Conservation (phyloP, 805 yeast species). For the Phaffomyces antillensis region DNA sequence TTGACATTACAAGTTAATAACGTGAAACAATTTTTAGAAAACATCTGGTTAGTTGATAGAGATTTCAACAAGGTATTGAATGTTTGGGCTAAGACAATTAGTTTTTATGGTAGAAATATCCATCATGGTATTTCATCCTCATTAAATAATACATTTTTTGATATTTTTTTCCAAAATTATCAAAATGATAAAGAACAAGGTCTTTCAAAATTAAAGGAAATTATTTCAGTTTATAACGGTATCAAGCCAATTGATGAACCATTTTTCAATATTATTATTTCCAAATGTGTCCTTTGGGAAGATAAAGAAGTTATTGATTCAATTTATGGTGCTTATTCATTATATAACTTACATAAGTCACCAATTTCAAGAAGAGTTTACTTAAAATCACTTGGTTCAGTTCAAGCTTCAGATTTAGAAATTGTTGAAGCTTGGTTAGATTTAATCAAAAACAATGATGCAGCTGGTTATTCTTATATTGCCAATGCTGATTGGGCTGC, state of each 20-base stretch:
- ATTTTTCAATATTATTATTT: slow-evolving; percentile 70
- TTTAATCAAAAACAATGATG: slow-evolving; percentile 41
- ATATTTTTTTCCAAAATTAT: slow-evolving; percentile 56
- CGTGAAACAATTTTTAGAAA: slow-evolving; percentile 55
- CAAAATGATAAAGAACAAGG: slow-evolving; percentile 45
- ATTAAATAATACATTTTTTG: slow-evolving; percentile 60
- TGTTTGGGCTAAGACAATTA: slow-evolving; percentile 57
- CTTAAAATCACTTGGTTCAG: slow-evolving; percentile 64
- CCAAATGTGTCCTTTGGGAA: slow-evolving; percentile 62
- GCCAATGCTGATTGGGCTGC: slow-evolving; percentile 87
- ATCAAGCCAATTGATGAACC: slow-evolving; percentile 65
- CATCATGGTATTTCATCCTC: slow-evolving; percentile 68
- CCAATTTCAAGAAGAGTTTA: slow-evolving; percentile 67
- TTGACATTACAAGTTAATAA: slow-evolving; percentile 68
- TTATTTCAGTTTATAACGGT: slow-evolving; percentile 49
- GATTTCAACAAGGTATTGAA: slow-evolving; percentile 51
- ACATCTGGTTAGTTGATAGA: slow-evolving; percentile 49
- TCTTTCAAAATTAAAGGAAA: slow-evolving; percentile 45
- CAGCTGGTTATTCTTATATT: slow-evolving; percentile 49
- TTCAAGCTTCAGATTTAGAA: slow-evolving; percentile 41
- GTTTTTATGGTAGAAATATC: slow-evolving; percentile 49
- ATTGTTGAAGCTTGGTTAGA: slow-evolving; percentile 54
- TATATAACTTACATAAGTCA: slow-evolving; percentile 52
- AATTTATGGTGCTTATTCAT: slow-evolving; percentile 50
- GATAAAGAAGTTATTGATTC: slow-evolving; percentile 59